Evolutionary conservation across 495 filamentous ascomycete species (phyloP).

Genomic region (Penicillium canescens): DNA sequence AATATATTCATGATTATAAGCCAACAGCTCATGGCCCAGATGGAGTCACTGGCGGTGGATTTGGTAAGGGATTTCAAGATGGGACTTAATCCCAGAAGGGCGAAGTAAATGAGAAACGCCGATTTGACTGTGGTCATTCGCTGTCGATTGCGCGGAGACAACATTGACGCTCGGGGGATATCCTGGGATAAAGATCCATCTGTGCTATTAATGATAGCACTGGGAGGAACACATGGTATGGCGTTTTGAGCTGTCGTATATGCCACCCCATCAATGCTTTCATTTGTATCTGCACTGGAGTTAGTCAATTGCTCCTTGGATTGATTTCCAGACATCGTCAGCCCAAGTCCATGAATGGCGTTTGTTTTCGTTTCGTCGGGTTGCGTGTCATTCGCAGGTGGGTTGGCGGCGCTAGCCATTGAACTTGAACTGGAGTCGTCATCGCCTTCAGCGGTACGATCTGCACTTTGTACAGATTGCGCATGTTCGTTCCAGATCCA

Average conservation of each 20-base stretch:
- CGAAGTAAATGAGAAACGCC: constrained; percentile 88
- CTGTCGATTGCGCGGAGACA: constrained; percentile 64
- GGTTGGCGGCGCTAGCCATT: constrained; percentile 37
- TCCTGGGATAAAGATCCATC: constrained; percentile 17
- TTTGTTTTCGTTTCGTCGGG: constrained; percentile 28
- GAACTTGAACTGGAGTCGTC: constrained; percentile 51
- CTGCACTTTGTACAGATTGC: constrained; percentile 33
- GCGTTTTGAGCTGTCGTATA: constrained; percentile 3
- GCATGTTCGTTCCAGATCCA: constrained; percentile 71
- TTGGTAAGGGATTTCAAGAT: constrained; percentile 93
- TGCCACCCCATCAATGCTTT: constrained; percentile 3
- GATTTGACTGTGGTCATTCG: constrained; percentile 80
- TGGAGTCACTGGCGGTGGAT: constrained; percentile 86
- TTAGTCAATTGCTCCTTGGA: constrained; percentile 25
- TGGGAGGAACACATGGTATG: constrained; percentile 14
- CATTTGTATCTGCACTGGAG: constrained; percentile 19
- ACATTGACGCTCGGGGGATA: constrained; percentile 27
- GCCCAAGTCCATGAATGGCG: constrained; percentile 48
- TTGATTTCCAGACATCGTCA: constrained; percentile 39
- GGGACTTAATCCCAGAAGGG: constrained; percentile 84
- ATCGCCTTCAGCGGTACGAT: constrained; percentile 41
- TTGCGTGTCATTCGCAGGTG: constrained; percentile 22
- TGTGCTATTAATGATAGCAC: constrained; percentile 2
- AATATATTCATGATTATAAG: constrained; percentile 93
- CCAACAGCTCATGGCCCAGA: constrained; percentile 95